Evolutionary conservation across 1,284 basidiomycete genomes (phyloP), one percentile per base, ranked within the genome.

Genomic region (Fomitiporia mediterranea): DNA sequence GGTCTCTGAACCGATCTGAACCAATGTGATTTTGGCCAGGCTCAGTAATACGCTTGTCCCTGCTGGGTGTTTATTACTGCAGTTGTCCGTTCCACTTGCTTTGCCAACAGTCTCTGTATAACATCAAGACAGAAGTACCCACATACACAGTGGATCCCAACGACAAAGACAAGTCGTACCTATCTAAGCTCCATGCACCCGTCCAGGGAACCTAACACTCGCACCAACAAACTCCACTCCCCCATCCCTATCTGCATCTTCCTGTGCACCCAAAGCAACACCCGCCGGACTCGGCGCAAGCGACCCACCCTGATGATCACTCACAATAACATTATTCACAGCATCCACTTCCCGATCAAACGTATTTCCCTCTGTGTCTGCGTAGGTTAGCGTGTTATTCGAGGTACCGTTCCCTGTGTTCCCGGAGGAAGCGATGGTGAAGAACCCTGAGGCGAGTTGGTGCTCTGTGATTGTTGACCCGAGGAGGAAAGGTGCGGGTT

Each of bases 351-450:
- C 64, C 53, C 86, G 74, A 51, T 70, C 68, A 67, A 78, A 90
- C 0, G 84, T 86, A 68, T 89, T 84, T 44, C 82, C 83, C 7
- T 68, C 67, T 21, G 65, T 61, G 65, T 90, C 86, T 8, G 66
- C 60, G 64, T 89, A 91, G 43, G 66, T 69, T 68, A 89, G 82
- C 7, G 76, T 78, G 67, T 89, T 89, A 67, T 78, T 80, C 67
- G 73, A 87, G 2, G 83, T 86, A 38, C 86, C 86, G 58, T 86
- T 86, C 0, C 83, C 85, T 19, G 59, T 74, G 67, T 83, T 83
- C 4, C 81, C 79, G 0, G 69, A 69, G 4, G 75, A 58, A 0
- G 75, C 65, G 0, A 74, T 60, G 11, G 70, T 70, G 69, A 83
- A 83, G 68, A 80, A 80, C 11, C 81, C 84, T 60, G 69, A 70